Evolutionary conservation across 2,329 filamentous ascomycete species (phyloP), one percentile per base, ranked within the genome.

Genomic region (Falciphora oryzae): DNA sequence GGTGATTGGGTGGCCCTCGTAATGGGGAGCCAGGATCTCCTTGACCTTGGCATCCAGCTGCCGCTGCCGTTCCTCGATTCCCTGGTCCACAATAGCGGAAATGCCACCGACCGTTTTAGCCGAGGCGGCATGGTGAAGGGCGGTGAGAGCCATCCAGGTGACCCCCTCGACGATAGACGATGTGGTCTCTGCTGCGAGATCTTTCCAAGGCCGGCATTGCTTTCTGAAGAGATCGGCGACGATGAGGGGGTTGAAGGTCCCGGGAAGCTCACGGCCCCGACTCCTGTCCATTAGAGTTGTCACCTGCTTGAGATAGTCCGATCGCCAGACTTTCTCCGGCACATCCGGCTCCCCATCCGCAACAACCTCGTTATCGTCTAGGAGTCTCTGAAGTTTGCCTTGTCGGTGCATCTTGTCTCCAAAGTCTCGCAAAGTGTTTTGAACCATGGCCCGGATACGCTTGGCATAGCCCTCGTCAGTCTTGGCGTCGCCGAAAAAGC

Each of bases 391-490:
- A 22, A 71, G 74, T 63, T 81, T 77, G 0, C 85, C 84, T 0
- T 70, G 65, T 0, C 68, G 60, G 0, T 70, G 69, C 73, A 87
- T 81, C 1, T 74, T 64, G 0, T 75, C 67, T 0, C 80, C 75
- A 67, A 88, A 89, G 0, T 75, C 71, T 0, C 72, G 65, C 59
- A 83, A 80, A 1, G 79, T 71, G 50, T 82, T 79, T 63, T 87
- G 84, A 1, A 87, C 74, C 0, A 82, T 75, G 0, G 85, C 84
- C 0, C 85, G 78, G 4, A 89, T 74, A 0, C 84, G 78, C 53
- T 76, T 80, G 0, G 70, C 60, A 38, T 79, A 78, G 1, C 75
- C 77, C 0, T 66, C 27, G 1, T 67, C 61, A 0, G 73, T 71
- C 4, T 63, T 59, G 11, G 64, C 16, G 10, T 18, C 60, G 2